Evolutionary conservation across 768 basidiomycete genomes (phyloP), one percentile per base, ranked within the genome.

Genomic region (Floccularia luteovirens): DNA sequence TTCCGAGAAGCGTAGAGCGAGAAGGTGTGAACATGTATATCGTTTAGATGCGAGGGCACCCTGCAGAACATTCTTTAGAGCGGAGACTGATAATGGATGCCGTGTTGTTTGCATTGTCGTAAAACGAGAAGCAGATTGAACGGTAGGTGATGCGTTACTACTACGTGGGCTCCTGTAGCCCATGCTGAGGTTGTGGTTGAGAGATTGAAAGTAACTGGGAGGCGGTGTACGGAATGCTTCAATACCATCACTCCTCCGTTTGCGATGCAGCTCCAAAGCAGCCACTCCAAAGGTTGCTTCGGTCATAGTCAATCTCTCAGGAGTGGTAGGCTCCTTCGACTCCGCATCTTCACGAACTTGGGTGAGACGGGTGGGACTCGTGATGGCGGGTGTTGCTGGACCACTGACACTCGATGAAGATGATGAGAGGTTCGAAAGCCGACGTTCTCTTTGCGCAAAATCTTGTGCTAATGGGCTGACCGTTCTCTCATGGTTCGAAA

Each of bases 21-120:
- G 67, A 3, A 91, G 66, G 54, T 91, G 85, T 2, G 88, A 73
- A 42, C 82, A 86, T 0, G 87, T 74, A 50, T 85, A 89, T 11
- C 88, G 74, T 47, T 81, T 85, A 13, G 86, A 74, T 2, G 78
- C 69, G 11, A 89, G 47, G 0, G 86, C 79, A n/a, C 68, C 69
- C 41, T 84, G 78, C 3, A 90, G 60, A 2, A 78, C 68, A 13
- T 70, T 64, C 24, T 72, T 69, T 7, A 90, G 59, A 0, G 83
- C 72, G 12, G 77, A 74, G 4, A 82, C 62, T 3, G 82, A 85
- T 1, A 86, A 59, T 0, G 82, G 80, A 52, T 87, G 82, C 7
- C 82, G 71, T 7, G 75, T 61, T 2, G 67, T 54, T 39, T 79
- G 76, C 38, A 82, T 63, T 4, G 67, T 62, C 4, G 84, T 87